Base-by-base conservation (phyloP, 768 basidiomycete species). In the Sistotremastrum niveocremeum region DNA sequence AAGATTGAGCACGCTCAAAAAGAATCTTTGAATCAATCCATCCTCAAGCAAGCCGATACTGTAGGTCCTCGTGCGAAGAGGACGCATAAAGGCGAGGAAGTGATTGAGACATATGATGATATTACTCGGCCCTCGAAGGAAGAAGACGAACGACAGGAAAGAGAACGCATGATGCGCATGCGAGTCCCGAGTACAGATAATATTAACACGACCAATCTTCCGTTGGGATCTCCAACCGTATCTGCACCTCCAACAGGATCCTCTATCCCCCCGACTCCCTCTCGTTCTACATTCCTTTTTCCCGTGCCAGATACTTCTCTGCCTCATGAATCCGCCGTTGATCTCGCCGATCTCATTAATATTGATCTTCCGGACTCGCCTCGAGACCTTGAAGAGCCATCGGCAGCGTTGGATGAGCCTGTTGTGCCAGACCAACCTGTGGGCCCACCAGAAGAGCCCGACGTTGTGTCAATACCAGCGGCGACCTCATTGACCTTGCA, bases 41-140 rank as follows among this genome's bases (percentile, higher is more conserved):
- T 93, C 53, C 65, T 91, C 49, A 73, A 77, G 57, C 84, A 81
- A 62, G 20, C 20, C 20, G 20, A 20, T 20, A 69, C 74, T 6
- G 65, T 68, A 6, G 71, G 74, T 28, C 68, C 73, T 34, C 71
- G 76, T 34, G 84, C 88, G 45, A 93, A 91, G 62, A 83, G 89
- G 50, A 94, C 89, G 30, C 89, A 91, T 69, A 94, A 94, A 64
- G 89, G 89, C 44, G 64, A 91, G 51, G 81, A 91, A 68, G 82
- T 88, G 56, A 88, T 94, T 56, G 89, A 94, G 60, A 80, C 79
- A 60, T 63, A 81, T 46, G 75, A 76, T 53, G 81, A 77, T 9
- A 20, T 20, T 20, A 20, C 20, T 20, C 20, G 20, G 20, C 20
- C 20, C 20, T 20, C 48, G 58, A 77, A 80, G 50, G 79, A 81